Base-by-base conservation (phyloP, 1,284 basidiomycete genomes). In the Papiliotrema nemorosa region DNA sequence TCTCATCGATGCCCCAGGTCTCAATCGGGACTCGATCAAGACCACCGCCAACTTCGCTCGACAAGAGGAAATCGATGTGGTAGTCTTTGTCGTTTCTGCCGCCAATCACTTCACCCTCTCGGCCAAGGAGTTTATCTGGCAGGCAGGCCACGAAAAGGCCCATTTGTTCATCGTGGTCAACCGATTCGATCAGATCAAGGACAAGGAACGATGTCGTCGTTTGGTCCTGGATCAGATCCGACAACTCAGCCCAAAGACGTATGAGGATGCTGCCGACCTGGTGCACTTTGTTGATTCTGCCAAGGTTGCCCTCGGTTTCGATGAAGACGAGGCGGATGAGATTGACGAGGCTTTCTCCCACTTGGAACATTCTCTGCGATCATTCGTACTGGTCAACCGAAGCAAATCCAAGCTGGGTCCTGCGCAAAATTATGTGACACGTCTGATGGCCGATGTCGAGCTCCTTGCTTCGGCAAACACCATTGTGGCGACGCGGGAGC, bases 161-260 rank as follows among this genome's bases (percentile, higher is more conserved):
- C 96, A 96, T 72, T 79, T 99, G 34, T 99, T 98, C 78, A 88
- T 98, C 66, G 96, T 98, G 43, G 94, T 98, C 69, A 98, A 99
- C 82, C 93, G 97, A 75, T 99, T 86, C 70, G 92, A 92, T 67
- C 87, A 90, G 69, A 97, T 98, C 76, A 82, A 84, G 67, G 89
- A 97, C 81, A 97, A 97, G 79, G 88, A 88, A 44, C 89, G 91
- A 75, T 98, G 94, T 76, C 83, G 84, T 64, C 82, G 88, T 43
- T 77, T 87, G 21, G 89, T 99, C 41, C 82, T 97, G 42, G 92
- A 98, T 55, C 94, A 98, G 76, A 91, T 99, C 79, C 87, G 85
- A 67, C 82, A 89, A 64, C 82, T 98, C 61, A 91, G 88, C 64
- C 94, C 96, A 10, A 79, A 84, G 50, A 98, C 96, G 0, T 93